Evolutionary conservation across 2,329 filamentous ascomycete genomes (phyloP).

Genomic region (Cladosporium oxysporum): DNA sequence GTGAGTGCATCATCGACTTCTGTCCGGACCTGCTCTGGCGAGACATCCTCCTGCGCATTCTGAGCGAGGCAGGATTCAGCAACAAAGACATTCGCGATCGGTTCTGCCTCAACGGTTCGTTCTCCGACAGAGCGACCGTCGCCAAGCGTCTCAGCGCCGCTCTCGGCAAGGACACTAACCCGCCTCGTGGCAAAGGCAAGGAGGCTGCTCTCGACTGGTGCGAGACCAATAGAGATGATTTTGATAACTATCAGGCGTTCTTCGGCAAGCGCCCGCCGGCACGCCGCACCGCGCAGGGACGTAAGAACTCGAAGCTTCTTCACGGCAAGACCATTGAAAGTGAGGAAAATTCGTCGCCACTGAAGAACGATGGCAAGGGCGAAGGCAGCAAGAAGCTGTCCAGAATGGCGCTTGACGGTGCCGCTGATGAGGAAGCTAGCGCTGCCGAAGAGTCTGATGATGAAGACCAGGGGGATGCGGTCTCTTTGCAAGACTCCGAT

Average conservation of each 20-base stretch:
- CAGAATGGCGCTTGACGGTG: conserved; percentile 17
- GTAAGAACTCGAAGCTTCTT: conserved; percentile 7
- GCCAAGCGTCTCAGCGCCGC: conserved; percentile 40
- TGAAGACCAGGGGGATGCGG: conserved; percentile 24
- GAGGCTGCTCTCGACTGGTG: conserved; percentile 27
- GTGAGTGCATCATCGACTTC: conserved; percentile 40
- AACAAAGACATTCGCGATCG: conserved; percentile 39
- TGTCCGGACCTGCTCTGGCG: conserved; percentile 39
- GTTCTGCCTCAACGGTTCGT: conserved; percentile 38
- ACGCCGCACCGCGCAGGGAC: conserved; percentile 31
- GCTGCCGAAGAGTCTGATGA: conserved; percentile 21
- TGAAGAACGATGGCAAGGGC: conserved; percentile 18
- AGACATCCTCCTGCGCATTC: conserved; percentile 38
- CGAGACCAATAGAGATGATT: conserved; percentile 32
- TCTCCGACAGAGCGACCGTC: conserved; percentile 38
- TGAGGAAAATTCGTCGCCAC: conserved; percentile 19
- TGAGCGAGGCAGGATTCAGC: conserved; percentile 34
- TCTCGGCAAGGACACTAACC: conserved; percentile 37
- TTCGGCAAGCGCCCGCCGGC: conserved; percentile 32
- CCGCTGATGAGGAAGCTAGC: conserved; percentile 18
- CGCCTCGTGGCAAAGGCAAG: conserved; percentile 29
- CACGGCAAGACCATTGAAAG: not conserved
- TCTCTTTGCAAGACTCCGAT: conserved; percentile 32
- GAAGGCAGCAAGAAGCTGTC: conserved; percentile 22
- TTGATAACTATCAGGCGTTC: conserved; percentile 31